These are phyloP conservation scores for Gilbertella persicaria DNA, from an alignment of 371 early-diverging fungal species.

Conservation along the genomic window DNA sequence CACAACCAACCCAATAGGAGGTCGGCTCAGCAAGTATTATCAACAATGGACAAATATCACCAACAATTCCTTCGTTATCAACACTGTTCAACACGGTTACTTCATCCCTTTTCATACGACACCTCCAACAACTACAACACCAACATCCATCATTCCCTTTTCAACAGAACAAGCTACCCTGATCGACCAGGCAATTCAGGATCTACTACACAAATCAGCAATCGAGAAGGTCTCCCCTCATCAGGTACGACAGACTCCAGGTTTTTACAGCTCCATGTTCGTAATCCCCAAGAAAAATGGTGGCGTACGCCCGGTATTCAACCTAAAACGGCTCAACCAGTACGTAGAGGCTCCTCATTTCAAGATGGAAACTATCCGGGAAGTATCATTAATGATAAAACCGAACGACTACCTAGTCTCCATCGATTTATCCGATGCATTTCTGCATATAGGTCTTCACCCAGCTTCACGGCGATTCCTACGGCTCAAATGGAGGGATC, in stretches of 20 bases:
- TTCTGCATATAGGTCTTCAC: constrained; percentile 26
- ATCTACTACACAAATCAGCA: constrained; percentile 25
- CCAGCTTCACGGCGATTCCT: constrained; percentile 26
- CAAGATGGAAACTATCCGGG: constrained; percentile 34
- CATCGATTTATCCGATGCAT: constrained; percentile 37
- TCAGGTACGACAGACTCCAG: constrained; percentile 8
- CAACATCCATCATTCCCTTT: too few species aligned
- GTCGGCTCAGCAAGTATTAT: too few species aligned
- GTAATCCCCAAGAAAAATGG: constrained; percentile 27
- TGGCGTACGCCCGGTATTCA: constrained; percentile 27
- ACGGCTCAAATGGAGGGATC: constrained; percentile 45
- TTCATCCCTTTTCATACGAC: too few species aligned
- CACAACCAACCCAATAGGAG: too few species aligned
- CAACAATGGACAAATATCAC: too few species aligned
- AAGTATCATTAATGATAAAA: constrained; percentile 20
- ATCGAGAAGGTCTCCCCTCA: constrained; percentile 18
- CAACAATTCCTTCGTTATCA: too few species aligned
- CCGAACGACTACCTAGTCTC: constrained; percentile 29
- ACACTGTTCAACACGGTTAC: too few species aligned
- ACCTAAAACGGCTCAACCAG: constrained; percentile 25
- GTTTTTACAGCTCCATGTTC: constrained; percentile 26
- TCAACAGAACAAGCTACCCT: constrained; percentile 2
- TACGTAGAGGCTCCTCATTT: constrained; percentile 14
- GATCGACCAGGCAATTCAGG: constrained; percentile 23
- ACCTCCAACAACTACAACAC: background rate